Base-by-base conservation (phyloP, 2,329 filamentous ascomycete species). In the Magnaporthiopsis rhizophila region DNA sequence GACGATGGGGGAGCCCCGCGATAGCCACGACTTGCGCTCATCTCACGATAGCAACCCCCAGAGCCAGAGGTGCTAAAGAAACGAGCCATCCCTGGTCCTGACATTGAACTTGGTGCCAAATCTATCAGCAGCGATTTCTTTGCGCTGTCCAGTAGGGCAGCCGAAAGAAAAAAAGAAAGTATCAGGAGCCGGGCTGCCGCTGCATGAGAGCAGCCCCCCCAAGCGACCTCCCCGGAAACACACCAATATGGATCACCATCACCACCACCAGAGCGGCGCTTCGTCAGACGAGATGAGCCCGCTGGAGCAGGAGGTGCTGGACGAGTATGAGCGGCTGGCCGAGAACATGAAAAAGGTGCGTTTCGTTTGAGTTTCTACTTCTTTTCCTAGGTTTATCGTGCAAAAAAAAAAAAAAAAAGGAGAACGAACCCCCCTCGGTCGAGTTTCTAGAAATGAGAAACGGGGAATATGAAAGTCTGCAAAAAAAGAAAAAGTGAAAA, bases 241-340 rank as follows among this genome's bases (percentile, higher is more conserved):
- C 18, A 24, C 21, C 45, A 53, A 66, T 56, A 71, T 71, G 70
- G 70, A 71, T 59, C 67, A 67, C 45, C 45, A 67, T 21, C 45
- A 67, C 45, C 45, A 53, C 9, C 21, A 24, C 24, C 58, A 64
- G 26, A 59, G 64, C 61, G 67, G 45, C 65, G 66, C 67, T 28
- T 53, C 45, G 7, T 8, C 45, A 21, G 45, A n/a, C 18, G 86
- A 88, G 71, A 80, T 97, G 67, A 84, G 88, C 0, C 89, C 92
- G 5, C 84, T 96, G 9, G 93, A 99, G 79, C 93, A 97, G 75
- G 92, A 98, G 74, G 89, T 99, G 1, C 81, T 99, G 0, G 92
- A 98, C 67, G 95, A 99, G 76, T 99, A 99, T 73, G 87, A 94
- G 69, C 84, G 89, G 18, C 79, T 99, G 38, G 86, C 94, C 0